A percentile compares a stretch with the other conserved stretches of the same genome.
Conservation (phyloP, 148 eudicot genomes). For the Vaccinium myrtillus region DNA sequence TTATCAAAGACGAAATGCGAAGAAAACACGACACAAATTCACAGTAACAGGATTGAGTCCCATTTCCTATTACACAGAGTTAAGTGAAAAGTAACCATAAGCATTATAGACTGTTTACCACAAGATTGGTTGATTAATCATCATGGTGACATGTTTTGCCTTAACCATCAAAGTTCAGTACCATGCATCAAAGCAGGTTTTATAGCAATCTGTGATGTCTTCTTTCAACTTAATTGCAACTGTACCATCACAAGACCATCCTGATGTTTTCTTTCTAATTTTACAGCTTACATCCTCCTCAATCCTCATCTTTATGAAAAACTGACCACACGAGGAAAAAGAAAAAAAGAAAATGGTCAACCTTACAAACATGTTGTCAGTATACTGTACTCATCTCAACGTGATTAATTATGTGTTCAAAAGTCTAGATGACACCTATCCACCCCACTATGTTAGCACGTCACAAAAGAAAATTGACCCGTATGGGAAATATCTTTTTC, state of each 20-base stretch:
- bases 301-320: not conserved
- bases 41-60: not conserved
- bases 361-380: not conserved
- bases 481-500: too few relatives aligned
- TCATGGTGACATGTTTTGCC: not conserved
- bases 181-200: not conserved
- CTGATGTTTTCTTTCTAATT: not conserved
- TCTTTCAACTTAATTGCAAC: not conserved
- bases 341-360: not conserved
- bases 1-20: not conserved
- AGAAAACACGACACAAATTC: not conserved
- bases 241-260: not conserved
- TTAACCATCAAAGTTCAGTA: not conserved
- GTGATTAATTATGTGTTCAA: not conserved
- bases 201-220: not conserved
- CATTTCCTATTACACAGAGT: not conserved
- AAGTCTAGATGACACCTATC: too few relatives aligned
- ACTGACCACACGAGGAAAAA: not conserved
- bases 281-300: not conserved
- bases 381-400: not conserved
- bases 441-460: too few relatives aligned
- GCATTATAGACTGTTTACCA: not conserved
- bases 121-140: not conserved
- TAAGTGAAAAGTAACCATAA: not conserved
- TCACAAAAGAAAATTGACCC: too few relatives aligned